Conservation (phyloP, 140 eudicot genomes). For the Cichorium intybus region DNA sequence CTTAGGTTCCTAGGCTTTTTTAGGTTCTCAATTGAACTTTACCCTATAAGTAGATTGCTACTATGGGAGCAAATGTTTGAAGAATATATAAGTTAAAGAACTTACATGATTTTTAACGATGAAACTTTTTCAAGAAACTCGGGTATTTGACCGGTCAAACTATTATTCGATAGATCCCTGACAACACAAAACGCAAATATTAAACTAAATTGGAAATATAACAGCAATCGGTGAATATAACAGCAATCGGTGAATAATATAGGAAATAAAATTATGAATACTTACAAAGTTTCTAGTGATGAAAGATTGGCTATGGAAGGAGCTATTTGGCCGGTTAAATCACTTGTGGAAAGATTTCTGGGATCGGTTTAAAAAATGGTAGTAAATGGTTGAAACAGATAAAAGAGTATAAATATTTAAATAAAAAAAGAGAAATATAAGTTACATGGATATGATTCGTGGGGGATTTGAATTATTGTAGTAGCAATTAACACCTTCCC, state of each 20-base stretch:
- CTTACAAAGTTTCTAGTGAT: conserved; percentile 35
- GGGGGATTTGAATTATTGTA: conserved; percentile 20
- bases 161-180: conserved; percentile 47
- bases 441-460: conserved; percentile 30
- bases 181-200: conserved; percentile 6
- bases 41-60: background rate
- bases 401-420: background rate
- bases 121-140: conserved; percentile 30
- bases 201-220: too few species aligned
- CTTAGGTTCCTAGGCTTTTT: too few species aligned
- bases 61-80: background rate
- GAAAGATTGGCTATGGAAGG: conserved; percentile 36
- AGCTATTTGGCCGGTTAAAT: conserved; percentile 30
- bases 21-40: too few species aligned
- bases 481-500: conserved; percentile 41
- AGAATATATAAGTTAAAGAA: background rate
- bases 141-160: conserved; percentile 41
- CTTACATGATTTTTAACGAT: conserved; percentile 32
- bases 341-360: conserved; percentile 40
- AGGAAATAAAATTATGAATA: background rate
- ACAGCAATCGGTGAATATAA: too few species aligned
- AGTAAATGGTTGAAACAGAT: background rate
- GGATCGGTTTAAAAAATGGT: background rate
- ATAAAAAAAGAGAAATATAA: background rate
- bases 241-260: background rate